Conservation (phyloP, 768 basidiomycete genomes). For the Naganishia friedmannii region DNA sequence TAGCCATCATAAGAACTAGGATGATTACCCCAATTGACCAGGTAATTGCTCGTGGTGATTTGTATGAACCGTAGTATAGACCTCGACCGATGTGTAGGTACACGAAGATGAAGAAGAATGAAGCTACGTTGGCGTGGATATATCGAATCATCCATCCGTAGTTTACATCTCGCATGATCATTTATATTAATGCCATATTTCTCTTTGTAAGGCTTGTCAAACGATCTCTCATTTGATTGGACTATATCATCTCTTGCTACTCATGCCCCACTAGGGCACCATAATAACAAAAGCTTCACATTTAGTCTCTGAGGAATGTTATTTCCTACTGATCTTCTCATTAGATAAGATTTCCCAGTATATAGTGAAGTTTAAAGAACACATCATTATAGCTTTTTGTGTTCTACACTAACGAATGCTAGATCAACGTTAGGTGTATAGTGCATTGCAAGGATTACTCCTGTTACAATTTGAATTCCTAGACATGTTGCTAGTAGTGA, state of each 20-base stretch:
- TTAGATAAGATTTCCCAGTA: too few relatives aligned
- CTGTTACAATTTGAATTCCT: conserved; percentile 33
- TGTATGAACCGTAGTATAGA: conserved; percentile 18
- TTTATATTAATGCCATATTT: neutral
- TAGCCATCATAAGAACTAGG: too few relatives aligned
- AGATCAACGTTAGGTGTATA: conserved; percentile 33
- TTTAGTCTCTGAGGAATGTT: too few relatives aligned
- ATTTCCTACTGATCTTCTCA: too few relatives aligned
- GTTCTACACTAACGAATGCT: conserved; percentile 1
- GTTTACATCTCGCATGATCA: conserved; percentile 10
- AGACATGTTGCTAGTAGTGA: conserved; percentile 35
- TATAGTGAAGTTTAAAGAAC: too few relatives aligned
- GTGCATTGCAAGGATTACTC: conserved; percentile 30
- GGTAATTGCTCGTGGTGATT: conserved; percentile 9
- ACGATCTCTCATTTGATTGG: too few relatives aligned
- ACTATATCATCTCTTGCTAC: too few relatives aligned
- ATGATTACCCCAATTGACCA: too few relatives aligned
- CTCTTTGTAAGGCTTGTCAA: neutral
- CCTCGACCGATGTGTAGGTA: conserved; percentile 46
- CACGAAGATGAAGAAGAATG: conserved; percentile 41
- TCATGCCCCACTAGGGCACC: too few relatives aligned
- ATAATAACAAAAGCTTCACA: too few relatives aligned
- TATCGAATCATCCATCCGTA: conserved; percentile 37
- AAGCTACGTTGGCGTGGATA: conserved; percentile 38
- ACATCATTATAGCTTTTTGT: too few relatives aligned